Conservation (phyloP, 1,284 basidiomycete genomes). For the Chalciporus sp. region DNA sequence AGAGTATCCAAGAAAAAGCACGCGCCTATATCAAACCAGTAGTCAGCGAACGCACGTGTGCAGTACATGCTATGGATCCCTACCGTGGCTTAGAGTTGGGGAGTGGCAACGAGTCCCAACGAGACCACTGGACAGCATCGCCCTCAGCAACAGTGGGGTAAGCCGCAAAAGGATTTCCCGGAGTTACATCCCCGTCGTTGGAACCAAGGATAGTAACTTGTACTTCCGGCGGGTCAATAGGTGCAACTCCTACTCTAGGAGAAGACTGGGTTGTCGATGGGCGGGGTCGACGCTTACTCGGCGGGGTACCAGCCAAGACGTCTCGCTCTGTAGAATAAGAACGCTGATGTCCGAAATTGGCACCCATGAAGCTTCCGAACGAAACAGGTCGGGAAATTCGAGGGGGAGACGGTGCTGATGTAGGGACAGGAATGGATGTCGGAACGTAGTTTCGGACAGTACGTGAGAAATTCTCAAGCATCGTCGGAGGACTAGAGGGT, state of each 20-base stretch:
- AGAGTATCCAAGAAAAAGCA: constrained; percentile 62
- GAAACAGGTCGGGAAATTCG: constrained; percentile 52
- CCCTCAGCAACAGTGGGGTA: constrained; percentile 37
- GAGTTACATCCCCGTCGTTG: constrained; percentile 29
- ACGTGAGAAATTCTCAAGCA: constrained; percentile 53
- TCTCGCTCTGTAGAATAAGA: constrained; percentile 17
- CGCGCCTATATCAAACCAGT: constrained; percentile 38
- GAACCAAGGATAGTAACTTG: constrained; percentile 13
- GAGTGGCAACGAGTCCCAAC: constrained; percentile 29
- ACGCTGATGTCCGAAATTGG: constrained; percentile 18
- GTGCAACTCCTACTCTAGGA: constrained; percentile 7
- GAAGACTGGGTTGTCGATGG: constrained; percentile 11
- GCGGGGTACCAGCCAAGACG: constrained; percentile 2
- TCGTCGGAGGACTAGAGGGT: constrained; percentile 45
- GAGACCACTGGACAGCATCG: constrained; percentile 27
- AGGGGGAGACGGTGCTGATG: constrained; percentile 49
- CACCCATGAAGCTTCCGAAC: constrained; percentile 45
- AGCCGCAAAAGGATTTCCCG: constrained; percentile 18
- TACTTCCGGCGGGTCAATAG: constrained; percentile 18
- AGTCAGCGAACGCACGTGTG: constrained; percentile 11
- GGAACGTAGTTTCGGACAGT: constrained; percentile 56
- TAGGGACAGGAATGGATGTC: constrained; percentile 50
- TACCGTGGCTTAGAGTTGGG: constrained; percentile 22
- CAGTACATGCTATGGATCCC: constrained; percentile 2
- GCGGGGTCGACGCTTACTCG: constrained; percentile 10